A percentile compares a stretch with the other conserved stretches of the same genome.
Conservation (phyloP, 345 rosid genomes). For the Hevea brasiliensis region DNA sequence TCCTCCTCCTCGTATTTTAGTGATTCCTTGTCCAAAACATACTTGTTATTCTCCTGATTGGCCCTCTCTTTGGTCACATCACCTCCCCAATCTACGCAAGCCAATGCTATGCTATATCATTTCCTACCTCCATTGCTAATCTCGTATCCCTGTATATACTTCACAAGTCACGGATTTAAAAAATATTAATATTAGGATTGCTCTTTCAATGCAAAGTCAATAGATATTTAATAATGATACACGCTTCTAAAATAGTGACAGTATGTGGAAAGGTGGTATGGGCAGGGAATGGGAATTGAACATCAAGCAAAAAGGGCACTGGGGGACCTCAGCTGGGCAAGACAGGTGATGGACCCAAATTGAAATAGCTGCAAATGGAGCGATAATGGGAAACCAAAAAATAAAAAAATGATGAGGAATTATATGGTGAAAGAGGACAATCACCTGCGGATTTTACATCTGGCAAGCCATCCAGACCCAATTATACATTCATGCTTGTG, state of each 20-base stretch:
- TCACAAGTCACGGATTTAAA: too few relatives aligned
- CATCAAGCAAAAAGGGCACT: not conserved
- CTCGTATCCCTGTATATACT: too few relatives aligned
- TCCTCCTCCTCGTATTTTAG: conserved; percentile 25
- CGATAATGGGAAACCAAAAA: not conserved
- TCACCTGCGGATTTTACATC: too few relatives aligned
- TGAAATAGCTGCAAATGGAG: not conserved
- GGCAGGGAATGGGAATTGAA: conserved; percentile 11
- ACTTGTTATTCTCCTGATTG: conserved; percentile 5
- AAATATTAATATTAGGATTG: not conserved
- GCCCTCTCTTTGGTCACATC: conserved; percentile 26
- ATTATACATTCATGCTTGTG: too few relatives aligned
- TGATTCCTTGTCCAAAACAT: conserved; percentile 31
- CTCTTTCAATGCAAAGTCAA: not conserved
- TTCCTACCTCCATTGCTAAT: too few relatives aligned
- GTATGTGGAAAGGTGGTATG: not conserved
- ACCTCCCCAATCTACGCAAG: conserved; percentile 13
- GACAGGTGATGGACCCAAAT: conserved; percentile 11
- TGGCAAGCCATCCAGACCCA: too few relatives aligned
- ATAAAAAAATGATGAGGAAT: too few relatives aligned
- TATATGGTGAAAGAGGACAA: too few relatives aligned
- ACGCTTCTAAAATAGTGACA: too few relatives aligned
- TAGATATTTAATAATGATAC: not conserved
- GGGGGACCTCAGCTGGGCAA: not conserved
- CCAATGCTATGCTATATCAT: conserved; percentile 3